These are phyloP conservation scores for Hemileccinum impolitum DNA, from an alignment of 768 basidiomycete species.

Conservation along the genomic window DNA sequence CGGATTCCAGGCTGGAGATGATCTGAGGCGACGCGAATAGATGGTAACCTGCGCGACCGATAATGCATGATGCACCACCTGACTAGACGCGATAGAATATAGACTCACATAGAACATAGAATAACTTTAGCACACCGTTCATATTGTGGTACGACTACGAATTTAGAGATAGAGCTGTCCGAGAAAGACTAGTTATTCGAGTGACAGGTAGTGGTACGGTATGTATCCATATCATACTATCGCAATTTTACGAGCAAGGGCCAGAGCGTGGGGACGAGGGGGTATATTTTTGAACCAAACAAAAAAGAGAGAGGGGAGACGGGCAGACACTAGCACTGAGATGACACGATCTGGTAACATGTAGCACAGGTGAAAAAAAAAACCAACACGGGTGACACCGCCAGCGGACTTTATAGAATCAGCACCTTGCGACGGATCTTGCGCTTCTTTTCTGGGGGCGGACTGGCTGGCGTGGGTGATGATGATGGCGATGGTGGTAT, in stretches of 20 bases:
- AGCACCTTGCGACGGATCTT: constrained; percentile 31
- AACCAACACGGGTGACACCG: background rate
- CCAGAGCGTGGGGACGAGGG: no score
- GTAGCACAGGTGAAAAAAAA: no score
- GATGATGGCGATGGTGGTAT: background rate
- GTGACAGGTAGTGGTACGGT: constrained; percentile 23
- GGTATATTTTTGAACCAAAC: constrained; percentile 14
- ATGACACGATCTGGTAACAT: background rate
- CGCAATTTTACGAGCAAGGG: background rate
- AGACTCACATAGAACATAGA: constrained; percentile 11
- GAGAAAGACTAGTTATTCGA: constrained; percentile 2
- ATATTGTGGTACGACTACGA: constrained; percentile 3
- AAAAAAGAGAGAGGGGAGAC: background rate
- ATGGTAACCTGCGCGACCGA: no score
- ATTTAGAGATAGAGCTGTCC: constrained; percentile 12
- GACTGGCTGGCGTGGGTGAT: constrained; percentile 3
- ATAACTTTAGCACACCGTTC: background rate
- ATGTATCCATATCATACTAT: constrained; percentile 20
- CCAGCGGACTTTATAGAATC: constrained; percentile 20
- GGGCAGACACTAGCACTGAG: constrained; percentile 1
- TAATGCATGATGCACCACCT: no score
- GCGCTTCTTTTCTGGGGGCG: constrained; percentile 26
- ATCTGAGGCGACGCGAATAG: no score
- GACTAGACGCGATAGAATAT: background rate
- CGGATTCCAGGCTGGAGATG: background rate